Base-by-base conservation (phyloP, 345 rosid genomes). In the Boechera retrofracta region DNA sequence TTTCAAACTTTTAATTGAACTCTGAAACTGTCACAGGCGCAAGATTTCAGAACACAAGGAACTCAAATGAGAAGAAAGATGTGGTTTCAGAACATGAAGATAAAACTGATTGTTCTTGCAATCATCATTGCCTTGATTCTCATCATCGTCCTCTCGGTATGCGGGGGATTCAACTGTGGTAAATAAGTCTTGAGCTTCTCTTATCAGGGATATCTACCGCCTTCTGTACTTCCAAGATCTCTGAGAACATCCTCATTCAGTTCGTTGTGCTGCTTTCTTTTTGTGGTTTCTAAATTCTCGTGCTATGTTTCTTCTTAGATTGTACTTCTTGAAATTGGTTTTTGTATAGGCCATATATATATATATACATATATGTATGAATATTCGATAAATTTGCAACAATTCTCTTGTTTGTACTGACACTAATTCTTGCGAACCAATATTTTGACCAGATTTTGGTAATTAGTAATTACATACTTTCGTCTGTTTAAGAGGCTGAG, bases 31-130 rank as follows among this genome's bases (percentile, higher is more conserved):
- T 56, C 5, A 38, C 79, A 95, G 99, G 98, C 99, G 29, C 92
- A 92, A 83, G 96, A 86, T 80, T 95, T 92, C 84, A 85, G 86
- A 81, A 85, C 84, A 58, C 94, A 91, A 67, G 97, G 96, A 75
- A 91, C 96, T 15, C 87, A 92, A 85, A 86, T 95, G 75, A 86
- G 75, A 75, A 88, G 87, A 77, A 95, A 92, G 87, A 95, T 91
- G 98, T 95, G 99, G 99, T 1, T 84, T 59, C 83, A 95, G 86
- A 95, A 95, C 75, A 92, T 95, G 99, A 95, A 95, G 94, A 89
- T 90, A 15, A 95, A 95, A 67, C 84, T 95, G 79, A 88, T 95
- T 38, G 97, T 91, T 45, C 81, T 91, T 51, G 98, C 84, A 52
- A 85, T 95, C 67, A 36, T 95, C 73, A 53, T 85, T n/a, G 89